These are phyloP conservation scores for Fusarium lyarnte DNA, from an alignment of 2,329 filamentous ascomycete species.

Conservation along the genomic window DNA sequence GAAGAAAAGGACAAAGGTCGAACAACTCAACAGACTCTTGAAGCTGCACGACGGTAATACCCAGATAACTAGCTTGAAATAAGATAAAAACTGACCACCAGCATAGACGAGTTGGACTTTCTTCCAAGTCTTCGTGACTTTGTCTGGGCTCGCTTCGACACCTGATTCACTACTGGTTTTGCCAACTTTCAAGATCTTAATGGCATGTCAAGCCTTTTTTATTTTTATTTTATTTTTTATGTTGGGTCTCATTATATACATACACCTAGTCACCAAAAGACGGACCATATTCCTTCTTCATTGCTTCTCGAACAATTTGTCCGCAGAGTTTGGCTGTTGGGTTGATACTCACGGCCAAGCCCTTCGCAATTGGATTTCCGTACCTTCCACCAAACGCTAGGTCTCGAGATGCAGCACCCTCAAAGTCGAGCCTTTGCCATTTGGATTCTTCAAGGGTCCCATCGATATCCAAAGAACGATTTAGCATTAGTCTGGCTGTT, in stretches of 20 bases:
- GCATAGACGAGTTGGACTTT: conserved; percentile 46
- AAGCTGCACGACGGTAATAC: conserved; percentile 55
- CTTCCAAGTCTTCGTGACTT: conserved; percentile 35
- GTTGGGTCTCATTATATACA: conserved; percentile 12
- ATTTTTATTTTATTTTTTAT: background rate
- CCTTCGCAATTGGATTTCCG: conserved; percentile 72
- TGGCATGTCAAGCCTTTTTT: background rate
- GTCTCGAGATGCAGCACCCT: conserved; percentile 69
- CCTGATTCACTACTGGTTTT: background rate
- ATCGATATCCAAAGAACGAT: conserved; percentile 52
- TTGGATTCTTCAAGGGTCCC: conserved; percentile 53
- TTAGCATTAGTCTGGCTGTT: conserved; percentile 61
- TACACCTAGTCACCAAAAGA: conserved; percentile 52
- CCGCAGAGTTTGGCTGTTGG: conserved; percentile 76
- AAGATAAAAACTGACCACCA: conserved; percentile 4
- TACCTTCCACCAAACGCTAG: conserved; percentile 72
- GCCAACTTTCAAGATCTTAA: background rate
- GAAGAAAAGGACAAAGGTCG: conserved; percentile 67
- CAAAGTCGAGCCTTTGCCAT: conserved; percentile 67
- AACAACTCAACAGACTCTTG: conserved; percentile 60
- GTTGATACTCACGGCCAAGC: conserved; percentile 71
- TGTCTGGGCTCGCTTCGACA: background rate
- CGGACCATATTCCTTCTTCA: conserved; percentile 74
- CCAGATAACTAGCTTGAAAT: background rate
- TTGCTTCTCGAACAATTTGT: conserved; percentile 73